Evolutionary conservation across 257 asterid species (phyloP), one percentile per base, ranked within the genome.

Genomic region (Fraxinus americana): DNA sequence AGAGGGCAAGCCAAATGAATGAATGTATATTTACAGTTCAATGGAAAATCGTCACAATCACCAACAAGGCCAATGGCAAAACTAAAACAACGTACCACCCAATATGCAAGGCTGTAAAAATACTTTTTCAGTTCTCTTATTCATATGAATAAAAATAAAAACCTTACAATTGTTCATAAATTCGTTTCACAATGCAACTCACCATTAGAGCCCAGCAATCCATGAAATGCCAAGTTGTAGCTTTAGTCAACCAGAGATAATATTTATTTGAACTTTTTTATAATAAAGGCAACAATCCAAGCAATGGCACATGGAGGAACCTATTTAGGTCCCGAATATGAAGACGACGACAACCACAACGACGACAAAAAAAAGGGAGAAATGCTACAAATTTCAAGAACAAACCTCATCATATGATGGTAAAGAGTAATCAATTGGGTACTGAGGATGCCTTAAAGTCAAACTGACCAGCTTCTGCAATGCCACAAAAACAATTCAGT

Each of bases 351-450:
- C 30, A 0, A 25, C 27, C 27, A 25, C 27, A 0, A 25, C 27
- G 27, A 25, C 27, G 27, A 25, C 27, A 25, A 25, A 25, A 25
- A 25, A 25, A 25, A 0, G 27, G 27, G 27, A 25, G 36, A 4
- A 34, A 4, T 0, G 61, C 43, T 36, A 41, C n/a, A 41, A 78
- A 38, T 23, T 70, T 36, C 29, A 65, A 27, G 39, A 29, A 54
- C 83, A 0, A 77, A 93, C 99, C 92, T 93, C 97, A 54, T 92
- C 92, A 23, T 92, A 82, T 25, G 98, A 93, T 19, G 99, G 99
- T 75, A 96, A 87, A 13, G 91, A 81, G 86, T 92, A 96, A 73
- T 96, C 97, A 38, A 75, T 32, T 16, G 94, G 94, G 85, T 96
- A 96, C 71, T 65, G 86, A 75, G 92, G 96, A 86, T 96, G 92